Conservation (phyloP, 345 rosid genomes). For the Gossypium stocksii region DNA sequence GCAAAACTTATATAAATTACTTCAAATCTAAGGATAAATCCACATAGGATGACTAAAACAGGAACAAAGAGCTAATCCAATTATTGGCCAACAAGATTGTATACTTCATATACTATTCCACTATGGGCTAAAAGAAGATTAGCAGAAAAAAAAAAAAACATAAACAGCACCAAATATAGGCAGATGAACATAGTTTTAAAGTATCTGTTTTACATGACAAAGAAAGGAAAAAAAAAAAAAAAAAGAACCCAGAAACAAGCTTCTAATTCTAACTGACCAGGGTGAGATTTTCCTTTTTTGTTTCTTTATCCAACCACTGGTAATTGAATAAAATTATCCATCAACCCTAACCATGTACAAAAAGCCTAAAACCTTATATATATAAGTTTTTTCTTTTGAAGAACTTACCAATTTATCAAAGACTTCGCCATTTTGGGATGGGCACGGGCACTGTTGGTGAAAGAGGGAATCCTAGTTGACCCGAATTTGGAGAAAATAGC, state of each 20-base stretch:
- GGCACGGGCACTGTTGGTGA: constrained; percentile 74
- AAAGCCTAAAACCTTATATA: constrained; percentile 9
- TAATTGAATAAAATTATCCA: constrained; percentile 17
- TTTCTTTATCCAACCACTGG: constrained; percentile 11
- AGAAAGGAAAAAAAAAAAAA: not conserved
- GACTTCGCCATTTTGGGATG: constrained; percentile 64
- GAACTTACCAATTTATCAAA: constrained; percentile 26
- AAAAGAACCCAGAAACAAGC: not conserved
- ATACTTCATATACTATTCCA: not conserved
- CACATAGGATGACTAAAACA: not conserved
- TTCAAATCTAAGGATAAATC: not conserved
- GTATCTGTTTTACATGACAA: constrained; percentile 10
- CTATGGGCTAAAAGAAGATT: not conserved
- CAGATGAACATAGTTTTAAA: constrained; percentile 1
- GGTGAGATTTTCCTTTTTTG: not conserved
- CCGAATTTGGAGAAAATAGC: constrained; percentile 58
- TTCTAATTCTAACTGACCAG: constrained; percentile 12
- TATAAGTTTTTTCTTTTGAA: not conserved
- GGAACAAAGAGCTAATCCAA: not conserved
- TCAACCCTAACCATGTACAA: constrained; percentile 20
- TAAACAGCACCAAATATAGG: not conserved
- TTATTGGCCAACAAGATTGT: not conserved
- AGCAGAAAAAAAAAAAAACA: not conserved
- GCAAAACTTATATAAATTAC: not conserved
- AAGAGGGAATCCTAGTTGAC: constrained; percentile 53